Percentiles rank a stretch among this genome's conserved stretches.
These are phyloP conservation scores for Daldinia concentrica DNA, from an alignment of 495 filamentous ascomycete species.

Conservation along the genomic window DNA sequence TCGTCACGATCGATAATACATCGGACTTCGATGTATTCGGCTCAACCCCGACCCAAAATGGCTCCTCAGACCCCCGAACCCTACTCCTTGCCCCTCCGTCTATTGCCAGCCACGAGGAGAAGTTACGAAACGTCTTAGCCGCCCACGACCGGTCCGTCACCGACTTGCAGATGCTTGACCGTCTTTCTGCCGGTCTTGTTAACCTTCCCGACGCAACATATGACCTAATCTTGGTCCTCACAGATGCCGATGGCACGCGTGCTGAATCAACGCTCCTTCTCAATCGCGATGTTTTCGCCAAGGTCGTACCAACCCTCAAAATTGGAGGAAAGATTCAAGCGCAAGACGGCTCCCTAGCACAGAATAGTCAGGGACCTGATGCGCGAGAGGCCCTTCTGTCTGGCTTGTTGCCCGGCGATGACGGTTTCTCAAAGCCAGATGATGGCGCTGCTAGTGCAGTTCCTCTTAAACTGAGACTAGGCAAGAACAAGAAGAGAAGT, in stretches of 20 bases:
- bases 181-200: conserved; percentile 83
- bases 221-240: conserved; percentile 84
- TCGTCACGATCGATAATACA: conserved; percentile 52
- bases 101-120: conserved; percentile 59
- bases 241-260: conserved; percentile 71
- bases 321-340: conserved; percentile 72
- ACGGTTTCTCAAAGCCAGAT: conserved; percentile 77
- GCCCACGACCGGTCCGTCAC: conserved; percentile 75
- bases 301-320: conserved; percentile 73
- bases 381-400: conserved; percentile 80
- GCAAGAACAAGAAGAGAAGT: conserved; percentile 67
- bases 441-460: conserved; percentile 70
- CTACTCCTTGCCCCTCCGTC: conserved; percentile 66
- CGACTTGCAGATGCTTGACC: conserved; percentile 98
- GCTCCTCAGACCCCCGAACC: conserved; percentile 50
- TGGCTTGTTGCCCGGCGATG: conserved; percentile 71
- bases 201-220: conserved; percentile 80
- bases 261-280: conserved; percentile 68
- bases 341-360: conserved; percentile 71
- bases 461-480: conserved; percentile 70
- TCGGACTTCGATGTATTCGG: conserved; percentile 51
- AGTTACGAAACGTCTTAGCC: conserved; percentile 55
- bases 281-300: conserved; percentile 71
- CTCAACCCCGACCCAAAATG: conserved; percentile 33
- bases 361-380: conserved; percentile 55